Percentiles rank a stretch among this genome's conserved stretches.
Conservation (phyloP, 169 alveolate genomes). For the Cryptosporidium xiaoi region DNA sequence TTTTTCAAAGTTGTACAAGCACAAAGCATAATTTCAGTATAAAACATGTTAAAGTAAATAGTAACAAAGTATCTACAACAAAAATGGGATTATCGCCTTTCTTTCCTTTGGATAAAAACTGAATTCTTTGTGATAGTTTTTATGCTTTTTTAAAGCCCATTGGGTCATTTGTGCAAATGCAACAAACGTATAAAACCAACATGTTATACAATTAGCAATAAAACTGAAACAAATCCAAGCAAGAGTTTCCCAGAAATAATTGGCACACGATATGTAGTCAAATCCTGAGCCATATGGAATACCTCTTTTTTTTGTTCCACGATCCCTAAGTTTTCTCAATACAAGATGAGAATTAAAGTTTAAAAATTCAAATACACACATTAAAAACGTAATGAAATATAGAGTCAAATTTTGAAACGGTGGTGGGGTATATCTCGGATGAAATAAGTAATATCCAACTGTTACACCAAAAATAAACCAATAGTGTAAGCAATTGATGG, state of each 20-base stretch:
- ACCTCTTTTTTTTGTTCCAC: constrained; percentile 93
- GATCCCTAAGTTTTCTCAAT: constrained; percentile 91
- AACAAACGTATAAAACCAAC: constrained; percentile 82
- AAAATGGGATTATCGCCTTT: constrained; percentile 91
- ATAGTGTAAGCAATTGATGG: constrained; percentile 95
- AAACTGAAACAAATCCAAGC: constrained; percentile 93
- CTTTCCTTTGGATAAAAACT: constrained; percentile 89
- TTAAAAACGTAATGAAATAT: constrained; percentile 77
- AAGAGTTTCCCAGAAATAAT: constrained; percentile 96
- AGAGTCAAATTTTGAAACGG: constrained; percentile 75
- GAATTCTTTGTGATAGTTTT: constrained; percentile 89
- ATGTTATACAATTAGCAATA: constrained; percentile 84
- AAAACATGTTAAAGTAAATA: neutral
- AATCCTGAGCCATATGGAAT: constrained; percentile 96
- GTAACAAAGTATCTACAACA: constrained; percentile 78
- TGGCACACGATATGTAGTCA: constrained; percentile 95
- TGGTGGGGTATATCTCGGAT: constrained; percentile 90
- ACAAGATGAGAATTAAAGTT: constrained; percentile 93
- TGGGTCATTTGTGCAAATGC: constrained; percentile 87
- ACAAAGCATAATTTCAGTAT: neutral
- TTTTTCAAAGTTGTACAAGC: neutral
- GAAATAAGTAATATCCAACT: constrained; percentile 93
- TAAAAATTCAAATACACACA: constrained; percentile 89
- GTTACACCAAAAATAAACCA: constrained; percentile 93
- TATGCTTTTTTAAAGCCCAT: constrained; percentile 94